These are phyloP conservation scores for Stemphylium beticola DNA, from an alignment of 2,329 filamentous ascomycete species.

Conservation along the genomic window DNA sequence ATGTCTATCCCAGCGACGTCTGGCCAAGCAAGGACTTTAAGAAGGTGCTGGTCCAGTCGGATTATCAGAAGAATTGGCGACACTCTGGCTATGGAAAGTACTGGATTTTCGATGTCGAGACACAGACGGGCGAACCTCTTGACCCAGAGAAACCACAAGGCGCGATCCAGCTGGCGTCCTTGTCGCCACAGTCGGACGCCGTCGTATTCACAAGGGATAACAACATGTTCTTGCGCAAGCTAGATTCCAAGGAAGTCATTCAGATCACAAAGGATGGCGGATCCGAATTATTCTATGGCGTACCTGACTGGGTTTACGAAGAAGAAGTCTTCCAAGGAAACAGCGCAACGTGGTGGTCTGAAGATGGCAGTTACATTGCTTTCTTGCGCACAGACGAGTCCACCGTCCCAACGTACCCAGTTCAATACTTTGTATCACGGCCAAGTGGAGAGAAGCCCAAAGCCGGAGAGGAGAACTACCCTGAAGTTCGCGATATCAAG, in stretches of 20 bases:
- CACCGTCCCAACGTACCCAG: slow-evolving; percentile 84
- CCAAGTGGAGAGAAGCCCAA: slow-evolving; percentile 75
- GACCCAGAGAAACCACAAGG: slow-evolving; percentile 70
- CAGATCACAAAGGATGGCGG: slow-evolving; percentile 89
- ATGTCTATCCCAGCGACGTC: slow-evolving; percentile 64
- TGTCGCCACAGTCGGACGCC: slow-evolving; percentile 86
- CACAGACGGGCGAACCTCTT: slow-evolving; percentile 77
- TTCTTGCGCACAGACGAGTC: slow-evolving; percentile 96
- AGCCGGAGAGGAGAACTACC: slow-evolving; percentile 82
- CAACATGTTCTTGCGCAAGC: slow-evolving; percentile 81
- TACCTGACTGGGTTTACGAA: slow-evolving; percentile 97
- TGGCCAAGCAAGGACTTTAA: slow-evolving; percentile 84
- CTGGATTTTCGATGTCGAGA: slow-evolving; percentile 89
- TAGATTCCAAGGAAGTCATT: slow-evolving; percentile 65
- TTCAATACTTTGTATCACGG: slow-evolving; percentile 90
- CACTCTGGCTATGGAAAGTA: slow-evolving; percentile 87
- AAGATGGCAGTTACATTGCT: slow-evolving; percentile 85
- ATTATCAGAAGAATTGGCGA: slow-evolving; percentile 79
- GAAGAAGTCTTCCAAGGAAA: slow-evolving; percentile 81
- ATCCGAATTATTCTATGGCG: slow-evolving; percentile 87
- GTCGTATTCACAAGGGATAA: slow-evolving; percentile 90
- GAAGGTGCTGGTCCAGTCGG: slow-evolving; percentile 82
- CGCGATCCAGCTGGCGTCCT: slow-evolving; percentile 81
- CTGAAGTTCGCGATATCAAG: slow-evolving; percentile 89
- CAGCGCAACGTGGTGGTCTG: slow-evolving; percentile 93